phyloP scores from a whole-genome alignment of 2,329 filamentous ascomycete species.

The Colletotrichum siamense region DNA sequence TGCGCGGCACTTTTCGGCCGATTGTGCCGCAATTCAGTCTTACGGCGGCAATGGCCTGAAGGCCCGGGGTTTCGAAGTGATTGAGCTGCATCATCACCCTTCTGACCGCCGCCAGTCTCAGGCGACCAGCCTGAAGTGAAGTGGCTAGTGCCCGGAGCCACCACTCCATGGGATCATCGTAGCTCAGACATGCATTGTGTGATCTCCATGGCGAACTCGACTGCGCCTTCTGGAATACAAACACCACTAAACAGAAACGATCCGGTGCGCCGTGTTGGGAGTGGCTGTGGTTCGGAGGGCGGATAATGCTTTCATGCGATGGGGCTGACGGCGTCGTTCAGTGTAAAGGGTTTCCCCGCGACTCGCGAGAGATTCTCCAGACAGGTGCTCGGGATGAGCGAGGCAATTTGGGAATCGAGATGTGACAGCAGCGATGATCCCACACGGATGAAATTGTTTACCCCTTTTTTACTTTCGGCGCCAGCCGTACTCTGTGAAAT shows the following conservation, averaged over 20 bases:
- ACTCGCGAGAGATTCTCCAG: background rate
- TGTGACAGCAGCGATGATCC: constrained; percentile 2
- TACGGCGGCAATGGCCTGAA: background rate
- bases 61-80: constrained; percentile 1
- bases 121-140: background rate
- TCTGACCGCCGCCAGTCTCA: background rate
- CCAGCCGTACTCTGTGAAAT: background rate
- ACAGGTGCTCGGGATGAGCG: background rate
- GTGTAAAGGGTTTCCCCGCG: background rate
- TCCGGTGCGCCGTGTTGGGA: background rate
- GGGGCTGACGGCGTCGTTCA: background rate
- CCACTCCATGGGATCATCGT: background rate
- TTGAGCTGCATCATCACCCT: background rate
- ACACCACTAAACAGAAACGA: background rate
- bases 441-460: background rate
- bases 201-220: background rate
- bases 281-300: background rate
- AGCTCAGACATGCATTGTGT: background rate
- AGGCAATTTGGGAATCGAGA: background rate
- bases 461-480: constrained; percentile 6
- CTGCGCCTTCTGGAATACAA: background rate
- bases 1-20: background rate
- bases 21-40: background rate
- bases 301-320: background rate
- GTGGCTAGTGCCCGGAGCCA: background rate